phyloP scores from a whole-genome alignment of 148 eudicot genomes.

The Dysphania ambrosioides region DNA sequence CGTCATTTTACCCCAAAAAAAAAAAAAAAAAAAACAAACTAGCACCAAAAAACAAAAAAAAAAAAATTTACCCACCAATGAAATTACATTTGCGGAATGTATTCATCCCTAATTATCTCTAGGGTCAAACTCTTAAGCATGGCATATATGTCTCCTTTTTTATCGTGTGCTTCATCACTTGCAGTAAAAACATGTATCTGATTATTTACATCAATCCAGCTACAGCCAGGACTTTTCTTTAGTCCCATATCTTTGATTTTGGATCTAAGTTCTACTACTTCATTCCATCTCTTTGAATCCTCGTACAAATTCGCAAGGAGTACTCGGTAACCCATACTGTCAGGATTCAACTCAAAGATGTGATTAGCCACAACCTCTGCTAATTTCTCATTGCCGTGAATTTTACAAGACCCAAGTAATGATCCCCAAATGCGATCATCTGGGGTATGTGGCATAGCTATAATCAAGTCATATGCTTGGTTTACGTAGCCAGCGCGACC shows the following conservation, averaged over 20 bases:
- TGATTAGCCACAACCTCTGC: slow-evolving; percentile 36
- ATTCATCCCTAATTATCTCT: no score
- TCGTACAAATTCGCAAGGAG: slow-evolving; percentile 45
- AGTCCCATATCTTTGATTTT: slow-evolving; percentile 38
- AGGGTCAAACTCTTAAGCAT: no score
- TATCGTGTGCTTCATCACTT: no score
- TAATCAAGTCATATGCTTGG: slow-evolving; percentile 40
- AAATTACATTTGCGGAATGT: no score
- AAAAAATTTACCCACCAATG: no score
- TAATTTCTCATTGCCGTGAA: slow-evolving; percentile 35
- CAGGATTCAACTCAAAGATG: slow-evolving; percentile 42
- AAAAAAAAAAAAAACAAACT: no score
- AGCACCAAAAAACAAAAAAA: no score
- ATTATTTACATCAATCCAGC: no score
- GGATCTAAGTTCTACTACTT: slow-evolving; percentile 30
- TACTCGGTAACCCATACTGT: slow-evolving; percentile 42
- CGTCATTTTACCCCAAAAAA: no score
- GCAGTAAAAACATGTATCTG: no score
- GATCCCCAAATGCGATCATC: slow-evolving; percentile 49
- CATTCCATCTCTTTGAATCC: slow-evolving; percentile 36
- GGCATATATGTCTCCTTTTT: no score
- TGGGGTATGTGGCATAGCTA: slow-evolving; percentile 28
- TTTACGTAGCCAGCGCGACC: slow-evolving; percentile 45
- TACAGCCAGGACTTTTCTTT: slow-evolving; percentile 45
- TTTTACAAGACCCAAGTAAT: slow-evolving; percentile 43